Evolutionary conservation across 306 rosid species (phyloP).

Genomic region (Rubus idaeus): DNA sequence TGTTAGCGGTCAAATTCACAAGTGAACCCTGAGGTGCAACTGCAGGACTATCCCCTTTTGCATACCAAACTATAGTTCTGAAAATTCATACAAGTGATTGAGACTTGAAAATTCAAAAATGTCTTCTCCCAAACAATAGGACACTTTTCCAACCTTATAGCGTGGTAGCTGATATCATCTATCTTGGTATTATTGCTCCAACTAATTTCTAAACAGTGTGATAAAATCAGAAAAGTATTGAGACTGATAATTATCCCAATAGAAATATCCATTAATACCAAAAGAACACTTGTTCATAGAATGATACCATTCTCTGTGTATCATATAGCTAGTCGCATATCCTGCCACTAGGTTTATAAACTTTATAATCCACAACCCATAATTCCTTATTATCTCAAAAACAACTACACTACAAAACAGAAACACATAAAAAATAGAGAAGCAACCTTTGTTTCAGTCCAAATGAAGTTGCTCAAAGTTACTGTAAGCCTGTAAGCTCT

Average conservation of each 20-base stretch:
- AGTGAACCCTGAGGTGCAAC: slow-evolving; percentile 34
- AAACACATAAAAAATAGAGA: background rate
- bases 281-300: background rate
- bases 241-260: background rate
- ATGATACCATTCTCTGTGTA: background rate
- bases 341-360: background rate
- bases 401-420: background rate
- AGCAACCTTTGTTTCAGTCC: background rate
- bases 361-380: background rate
- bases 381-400: background rate
- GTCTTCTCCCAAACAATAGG: too few species aligned
- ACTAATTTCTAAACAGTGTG: background rate
- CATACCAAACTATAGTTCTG: slow-evolving; percentile 41
- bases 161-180: background rate
- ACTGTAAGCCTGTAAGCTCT: too few species aligned
- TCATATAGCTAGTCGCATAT: background rate
- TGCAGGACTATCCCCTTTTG: background rate
- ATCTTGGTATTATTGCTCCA: background rate
- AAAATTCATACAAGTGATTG: too few species aligned
- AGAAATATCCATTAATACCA: background rate
- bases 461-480: background rate
- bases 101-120: too few species aligned
- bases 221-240: background rate
- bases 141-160: background rate
- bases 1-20: background rate